Percentiles rank a stretch among this genome's conserved stretches.
phyloP scores from a whole-genome alignment of 2,329 filamentous ascomycete species.

The Aspergillus vadensis region DNA sequence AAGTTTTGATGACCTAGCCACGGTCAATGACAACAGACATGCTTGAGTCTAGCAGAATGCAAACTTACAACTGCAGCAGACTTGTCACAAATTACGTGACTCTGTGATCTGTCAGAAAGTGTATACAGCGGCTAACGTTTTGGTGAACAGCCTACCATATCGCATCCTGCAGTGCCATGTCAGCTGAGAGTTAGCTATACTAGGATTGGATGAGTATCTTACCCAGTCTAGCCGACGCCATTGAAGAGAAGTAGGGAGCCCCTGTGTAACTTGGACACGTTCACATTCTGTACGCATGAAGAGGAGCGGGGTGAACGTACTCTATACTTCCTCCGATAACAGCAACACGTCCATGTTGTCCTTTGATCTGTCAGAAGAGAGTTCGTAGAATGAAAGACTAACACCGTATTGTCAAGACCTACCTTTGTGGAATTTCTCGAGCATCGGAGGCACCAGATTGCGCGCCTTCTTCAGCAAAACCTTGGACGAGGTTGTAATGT shows the following conservation, averaged over 20 bases:
- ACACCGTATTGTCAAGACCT: slow-evolving; percentile 18
- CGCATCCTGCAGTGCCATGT: slow-evolving; percentile 54
- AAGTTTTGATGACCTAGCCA: slow-evolving; percentile 84
- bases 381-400: background rate
- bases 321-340: slow-evolving; percentile 95
- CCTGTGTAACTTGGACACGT: slow-evolving; percentile 70
- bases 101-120: slow-evolving; percentile 34
- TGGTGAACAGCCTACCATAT: slow-evolving; percentile 67
- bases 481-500: slow-evolving; percentile 68
- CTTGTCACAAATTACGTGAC: slow-evolving; percentile 94
- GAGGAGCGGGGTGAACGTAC: slow-evolving; percentile 33
- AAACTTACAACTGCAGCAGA: slow-evolving; percentile 64
- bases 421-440: slow-evolving; percentile 97
- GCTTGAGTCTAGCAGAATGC: background rate
- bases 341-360: slow-evolving; percentile 85
- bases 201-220: slow-evolving; percentile 16
- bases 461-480: slow-evolving; percentile 77
- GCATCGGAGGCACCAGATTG: slow-evolving; percentile 91
- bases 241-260: slow-evolving; percentile 96
- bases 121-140: background rate
- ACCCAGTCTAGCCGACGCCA: slow-evolving; percentile 88
- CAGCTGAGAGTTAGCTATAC: slow-evolving; percentile 3
- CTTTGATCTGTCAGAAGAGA: slow-evolving; percentile 48
- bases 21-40: background rate
- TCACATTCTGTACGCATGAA: slow-evolving; percentile 8